These are phyloP conservation scores for Skeletonema costatum DNA, from an alignment of 108 stramenopile species.

Conservation along the genomic window DNA sequence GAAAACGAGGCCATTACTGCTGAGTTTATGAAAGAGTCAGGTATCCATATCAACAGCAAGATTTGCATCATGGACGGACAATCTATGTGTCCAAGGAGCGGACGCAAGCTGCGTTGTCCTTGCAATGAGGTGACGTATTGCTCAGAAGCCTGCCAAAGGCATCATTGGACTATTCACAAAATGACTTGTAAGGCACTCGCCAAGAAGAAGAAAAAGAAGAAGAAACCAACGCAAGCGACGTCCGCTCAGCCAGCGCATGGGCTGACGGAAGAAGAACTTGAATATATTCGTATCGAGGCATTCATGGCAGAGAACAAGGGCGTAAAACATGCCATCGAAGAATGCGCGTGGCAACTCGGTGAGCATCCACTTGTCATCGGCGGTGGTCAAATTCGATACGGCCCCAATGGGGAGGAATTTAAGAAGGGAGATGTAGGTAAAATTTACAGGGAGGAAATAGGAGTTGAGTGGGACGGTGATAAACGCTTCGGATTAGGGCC, in stretches of 20 bases:
- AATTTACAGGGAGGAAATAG: conserved; percentile 24
- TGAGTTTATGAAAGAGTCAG: not conserved
- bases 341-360: conserved; percentile 37
- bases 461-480: conserved; percentile 27
- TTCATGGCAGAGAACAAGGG: conserved; percentile 27
- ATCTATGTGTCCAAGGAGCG: conserved; percentile 11
- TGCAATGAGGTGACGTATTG: conserved; percentile 17
- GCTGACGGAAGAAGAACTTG: conserved; percentile 22
- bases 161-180: conserved; percentile 24
- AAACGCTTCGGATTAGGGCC: conserved; percentile 31
- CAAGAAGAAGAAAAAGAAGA: not conserved
- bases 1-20: not conserved
- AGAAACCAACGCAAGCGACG: not conserved
- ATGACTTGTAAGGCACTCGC: conserved; percentile 3
- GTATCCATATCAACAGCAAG: conserved; percentile 3
- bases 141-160: conserved; percentile 9
- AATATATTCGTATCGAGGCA: conserved; percentile 26
- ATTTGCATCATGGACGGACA: conserved; percentile 19
- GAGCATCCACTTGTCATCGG: conserved; percentile 35
- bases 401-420: conserved; percentile 14
- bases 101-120: conserved; percentile 17
- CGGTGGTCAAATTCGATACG: conserved; percentile 6
- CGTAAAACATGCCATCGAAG: conserved; percentile 16
- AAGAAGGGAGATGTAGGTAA: conserved; percentile 26
- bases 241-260: conserved; percentile 7